Base-by-base conservation (phyloP, 2,329 filamentous ascomycete species). In the Acrodontium crateriforme region DNA sequence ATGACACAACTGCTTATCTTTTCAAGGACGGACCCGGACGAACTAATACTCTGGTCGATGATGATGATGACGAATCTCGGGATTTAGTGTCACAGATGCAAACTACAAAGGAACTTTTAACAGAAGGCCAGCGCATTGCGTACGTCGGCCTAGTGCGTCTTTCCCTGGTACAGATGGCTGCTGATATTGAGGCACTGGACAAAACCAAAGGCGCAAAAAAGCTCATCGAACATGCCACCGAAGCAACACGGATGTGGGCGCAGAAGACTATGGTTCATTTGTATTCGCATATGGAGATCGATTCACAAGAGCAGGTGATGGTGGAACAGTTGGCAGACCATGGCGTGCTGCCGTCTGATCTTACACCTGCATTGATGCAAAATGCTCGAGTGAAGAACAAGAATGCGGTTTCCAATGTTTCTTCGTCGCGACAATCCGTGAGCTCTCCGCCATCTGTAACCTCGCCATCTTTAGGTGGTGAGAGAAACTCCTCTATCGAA, bases 181-280 rank as follows among this genome's bases (percentile, higher is more conserved):
- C 71, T 37, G 74, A 80, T 17, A 52, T 76, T 29, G 72, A 82
- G 31, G 54, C 56, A 8, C 52, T 85, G 20, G 68, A 74, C 35
- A 56, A 59, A 16, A 74, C 67, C 2, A 81, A 67, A 44, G 69
- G 65, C 22, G 68, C 71, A 2, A 89, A 78, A 55, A 94, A 87
- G 52, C 62, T 74, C 23, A 52, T 84, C 8, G 65, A 70, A 16
- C 59, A 77, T 35, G 71, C 79, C 1, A 60, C 74, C 8, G 89
- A 94, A 53, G 71, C 75, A 18, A 77, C 81, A 60, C 78, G 78
- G 54, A 94, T 94, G 79, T 98, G 87, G 87, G 75, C 80, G 31
- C 89, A 98, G 53, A 91, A 91, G 60, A 92, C 93, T 69, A 98
- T 98, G 85, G 74, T 94, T 35, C 74, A 87, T 14, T 54, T 98